Base-by-base conservation (phyloP, 2,329 filamentous ascomycete genomes). In the Trichophyton equinum region DNA sequence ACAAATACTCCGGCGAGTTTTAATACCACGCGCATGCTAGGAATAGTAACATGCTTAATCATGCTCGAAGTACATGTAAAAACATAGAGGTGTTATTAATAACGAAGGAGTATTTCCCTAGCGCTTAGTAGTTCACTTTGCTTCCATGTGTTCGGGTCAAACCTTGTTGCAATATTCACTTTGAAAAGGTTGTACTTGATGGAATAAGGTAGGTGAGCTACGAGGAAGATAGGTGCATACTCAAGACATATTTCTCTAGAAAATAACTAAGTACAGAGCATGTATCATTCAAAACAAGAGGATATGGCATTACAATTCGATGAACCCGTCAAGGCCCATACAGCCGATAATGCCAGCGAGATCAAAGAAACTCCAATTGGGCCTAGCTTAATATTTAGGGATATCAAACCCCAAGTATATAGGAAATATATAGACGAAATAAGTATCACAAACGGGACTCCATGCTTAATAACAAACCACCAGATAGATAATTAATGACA, bases 391-490 rank as follows among this genome's bases (percentile, higher is more conserved):
- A 5, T 47, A 11, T 47, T 25, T 25, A 47, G 44, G 49, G 49
- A 53, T 53, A 18, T 53, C 49, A 53, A 53, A 53, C 30, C 49
- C 49, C 22, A 53, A 11, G n/a, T 25, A 25, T 47, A 22, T 25
- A 47, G 18, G 25, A 22, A 47, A 20, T n/a, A 25, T 47, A 44
- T 46, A 18, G 22, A 9, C 33, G 5, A 33, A 30, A 33, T 11
- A 53, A 33, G 33, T 25, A 30, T 30, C 22, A 33, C 49, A 53
- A 25, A 51, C 49, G 27, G 9, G 49, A 53, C 49, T 53, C 49
- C 49, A 53, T 53, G 49, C 49, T 53, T 25, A 53, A 53, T 53
- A 20, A 53, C 49, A 53, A 8, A 30, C 49, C 49, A 53, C 49
- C 49, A 53, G 9, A 5, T 47, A 22, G 20, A 47, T 11, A 47